A percentile compares a stretch with the other conserved stretches of the same genome.
phyloP scores from a whole-genome alignment of 192 early-diverging fungal species.

The Cetraspora pellucida region DNA sequence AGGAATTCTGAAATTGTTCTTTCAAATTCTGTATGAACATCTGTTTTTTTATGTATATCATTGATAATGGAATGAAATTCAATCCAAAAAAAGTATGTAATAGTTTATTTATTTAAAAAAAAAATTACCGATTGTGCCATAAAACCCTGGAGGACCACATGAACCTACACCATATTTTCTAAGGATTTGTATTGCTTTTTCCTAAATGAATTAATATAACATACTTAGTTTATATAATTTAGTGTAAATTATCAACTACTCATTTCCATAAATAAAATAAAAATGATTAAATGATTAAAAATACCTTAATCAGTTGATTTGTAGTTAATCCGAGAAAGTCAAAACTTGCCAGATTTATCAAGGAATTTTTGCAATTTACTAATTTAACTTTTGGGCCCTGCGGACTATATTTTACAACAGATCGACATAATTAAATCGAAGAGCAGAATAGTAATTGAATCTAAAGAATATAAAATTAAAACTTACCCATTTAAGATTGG shows the following conservation, averaged over 20 bases:
- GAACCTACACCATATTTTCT: slow-evolving; percentile 94
- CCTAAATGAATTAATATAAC: slow-evolving; percentile 39
- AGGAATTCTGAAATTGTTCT: slow-evolving; percentile 81
- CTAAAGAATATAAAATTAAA: neutral
- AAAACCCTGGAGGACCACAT: slow-evolving; percentile 95
- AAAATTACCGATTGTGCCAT: slow-evolving; percentile 70
- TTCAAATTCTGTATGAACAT: slow-evolving; percentile 96
- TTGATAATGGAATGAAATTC: neutral
- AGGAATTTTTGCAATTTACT: slow-evolving; percentile 53
- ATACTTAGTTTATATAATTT: neutral
- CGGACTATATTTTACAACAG: slow-evolving; percentile 31
- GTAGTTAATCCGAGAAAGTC: slow-evolving; percentile 88
- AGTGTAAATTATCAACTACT: too few relatives aligned
- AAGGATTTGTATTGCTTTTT: slow-evolving; percentile 82
- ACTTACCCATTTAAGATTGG: slow-evolving; percentile 69
- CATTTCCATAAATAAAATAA: neutral
- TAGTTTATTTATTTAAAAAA: neutral
- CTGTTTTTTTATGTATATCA: slow-evolving; percentile 44
- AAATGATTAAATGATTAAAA: neutral
- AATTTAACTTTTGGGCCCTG: slow-evolving; percentile 69
- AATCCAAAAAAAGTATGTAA: neutral
- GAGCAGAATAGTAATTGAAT: too few relatives aligned
- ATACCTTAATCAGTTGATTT: slow-evolving; percentile 67
- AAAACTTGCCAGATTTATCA: slow-evolving; percentile 82
- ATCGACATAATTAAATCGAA: neutral